Percentiles rank a stretch among this genome's conserved stretches.
phyloP scores from a whole-genome alignment of 371 early-diverging fungal species.

The Rhizopus delemar region DNA sequence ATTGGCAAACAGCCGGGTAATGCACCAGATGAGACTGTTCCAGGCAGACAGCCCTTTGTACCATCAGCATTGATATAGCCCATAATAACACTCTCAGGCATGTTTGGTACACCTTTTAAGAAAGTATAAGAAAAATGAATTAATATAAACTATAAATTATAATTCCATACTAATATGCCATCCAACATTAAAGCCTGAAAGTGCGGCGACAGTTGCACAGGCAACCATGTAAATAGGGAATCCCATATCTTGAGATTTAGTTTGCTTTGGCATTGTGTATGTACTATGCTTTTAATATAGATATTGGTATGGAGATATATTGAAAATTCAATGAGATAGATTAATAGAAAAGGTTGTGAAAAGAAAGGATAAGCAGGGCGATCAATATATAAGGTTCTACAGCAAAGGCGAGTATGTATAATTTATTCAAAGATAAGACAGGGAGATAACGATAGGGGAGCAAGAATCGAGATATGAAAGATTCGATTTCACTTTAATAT shows the following conservation, averaged over 20 bases:
- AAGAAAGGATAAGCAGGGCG: neutral
- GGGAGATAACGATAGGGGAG: conserved; percentile 10
- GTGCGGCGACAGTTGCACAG: conserved; percentile 42
- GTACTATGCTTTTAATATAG: neutral
- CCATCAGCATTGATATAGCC: conserved; percentile 19
- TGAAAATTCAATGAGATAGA: neutral
- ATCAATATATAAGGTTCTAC: neutral
- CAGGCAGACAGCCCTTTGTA: conserved; percentile 28
- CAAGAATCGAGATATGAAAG: neutral
- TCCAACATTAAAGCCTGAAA: conserved; percentile 49
- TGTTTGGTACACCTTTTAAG: conserved; percentile 47
- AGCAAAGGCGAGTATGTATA: conserved; percentile 1
- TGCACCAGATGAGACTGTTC: conserved; percentile 18
- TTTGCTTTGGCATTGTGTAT: conserved; percentile 20
- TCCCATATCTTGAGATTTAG: conserved; percentile 40
- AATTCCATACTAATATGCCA: conserved; percentile 44
- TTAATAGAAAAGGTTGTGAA: conserved; percentile 6
- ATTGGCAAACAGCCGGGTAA: conserved; percentile 52
- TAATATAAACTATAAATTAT: neutral
- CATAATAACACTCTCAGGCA: conserved; percentile 45
- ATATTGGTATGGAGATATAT: neutral
- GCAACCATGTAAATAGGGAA: conserved; percentile 40
- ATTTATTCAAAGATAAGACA: conserved; percentile 12
- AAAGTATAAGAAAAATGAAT: neutral
- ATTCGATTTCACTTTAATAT: conserved; percentile 8